Evolutionary conservation across 164 flowering plant species (phyloP), one percentile per base, ranked within the genome.

Genomic region (Tetrastigma voinierianum): DNA sequence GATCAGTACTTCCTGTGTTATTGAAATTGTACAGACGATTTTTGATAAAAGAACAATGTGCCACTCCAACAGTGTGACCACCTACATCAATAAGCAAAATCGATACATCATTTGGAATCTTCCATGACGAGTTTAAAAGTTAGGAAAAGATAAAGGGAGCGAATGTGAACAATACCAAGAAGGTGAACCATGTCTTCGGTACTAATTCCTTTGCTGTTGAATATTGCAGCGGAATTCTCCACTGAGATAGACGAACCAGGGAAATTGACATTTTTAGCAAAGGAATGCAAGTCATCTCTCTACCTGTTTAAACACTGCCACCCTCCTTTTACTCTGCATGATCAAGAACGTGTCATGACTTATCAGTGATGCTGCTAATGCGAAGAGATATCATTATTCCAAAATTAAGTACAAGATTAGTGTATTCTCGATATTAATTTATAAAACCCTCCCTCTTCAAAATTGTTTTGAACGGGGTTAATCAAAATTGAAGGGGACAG

Each of bases 21-120:
- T 69, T 19, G n/a, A 77, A 86, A 62, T 83, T 77, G 78, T 82
- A 86, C 20, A 86, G 75, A 6, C 90, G 78, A 51, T 83, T 74
- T 46, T 40, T 21, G 71, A 84, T 25, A 46, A 76, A 8, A 0
- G 68, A 46, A 62, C 93, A 88, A 54, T 84, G 87, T 10, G 87
- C 54, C 4, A 74, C 40, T 3, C n/a, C 93, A 15, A 86, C 76
- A 0, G 87, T 82, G 77, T 86, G 93, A 1, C 81, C 86, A 23
- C 93, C 88, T 82, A 61, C 20, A 43, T 20, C 25, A 56, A 6
- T 4, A 10, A 18, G 25, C 10, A 10, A 19, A 20, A 54, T 6
- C 12, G 20, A 20, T 18, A n/a, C 4, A 54, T 18, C 23, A 20
- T 17, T 54, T 54, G 57, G 57, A 12, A 20, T 54, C 9, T 54